Conservation (phyloP, 352 stramenopile species). For the Labyrinthula sp. region DNA sequence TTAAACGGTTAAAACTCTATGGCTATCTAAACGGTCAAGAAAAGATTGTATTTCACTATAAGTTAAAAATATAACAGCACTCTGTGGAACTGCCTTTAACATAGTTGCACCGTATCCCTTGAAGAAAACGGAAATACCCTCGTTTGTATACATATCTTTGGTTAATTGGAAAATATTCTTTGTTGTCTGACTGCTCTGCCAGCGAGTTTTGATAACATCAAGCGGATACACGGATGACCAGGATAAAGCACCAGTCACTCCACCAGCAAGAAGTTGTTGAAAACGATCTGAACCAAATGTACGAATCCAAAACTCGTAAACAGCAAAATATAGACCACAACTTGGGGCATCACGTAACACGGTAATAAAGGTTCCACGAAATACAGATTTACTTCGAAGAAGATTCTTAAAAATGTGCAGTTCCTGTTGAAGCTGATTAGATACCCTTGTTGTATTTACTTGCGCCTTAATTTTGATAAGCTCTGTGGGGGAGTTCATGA, state of each 20-base stretch:
- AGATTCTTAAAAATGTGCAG: too few species aligned
- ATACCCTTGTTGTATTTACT: too few species aligned
- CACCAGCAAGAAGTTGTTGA: slow-evolving; percentile 49
- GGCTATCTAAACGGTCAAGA: too few species aligned
- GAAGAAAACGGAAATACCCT: slow-evolving; percentile 34
- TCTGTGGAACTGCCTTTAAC: slow-evolving; percentile 52
- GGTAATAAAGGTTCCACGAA: too few species aligned
- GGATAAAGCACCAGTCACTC: slow-evolving; percentile 48
- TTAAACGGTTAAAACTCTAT: too few species aligned
- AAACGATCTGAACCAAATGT: slow-evolving; percentile 4
- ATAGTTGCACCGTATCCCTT: slow-evolving; percentile 54
- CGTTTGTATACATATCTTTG: neutral
- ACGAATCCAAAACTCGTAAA: too few species aligned
- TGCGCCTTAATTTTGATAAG: too few species aligned
- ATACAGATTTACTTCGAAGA: too few species aligned
- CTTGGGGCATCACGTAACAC: slow-evolving; percentile 27
- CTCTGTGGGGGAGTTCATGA: too few species aligned
- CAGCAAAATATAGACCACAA: slow-evolving; percentile 31
- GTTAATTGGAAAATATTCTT: neutral
- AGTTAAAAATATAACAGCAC: slow-evolving; percentile 54
- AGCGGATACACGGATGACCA: slow-evolving; percentile 54
- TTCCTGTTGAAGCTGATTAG: too few species aligned
- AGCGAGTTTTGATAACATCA: slow-evolving; percentile 64
- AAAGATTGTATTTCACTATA: too few species aligned
- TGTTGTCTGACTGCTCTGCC: slow-evolving; percentile 38